These are phyloP conservation scores for Madurella fahalii DNA, from an alignment of 2,329 filamentous ascomycete genomes.

Conservation along the genomic window DNA sequence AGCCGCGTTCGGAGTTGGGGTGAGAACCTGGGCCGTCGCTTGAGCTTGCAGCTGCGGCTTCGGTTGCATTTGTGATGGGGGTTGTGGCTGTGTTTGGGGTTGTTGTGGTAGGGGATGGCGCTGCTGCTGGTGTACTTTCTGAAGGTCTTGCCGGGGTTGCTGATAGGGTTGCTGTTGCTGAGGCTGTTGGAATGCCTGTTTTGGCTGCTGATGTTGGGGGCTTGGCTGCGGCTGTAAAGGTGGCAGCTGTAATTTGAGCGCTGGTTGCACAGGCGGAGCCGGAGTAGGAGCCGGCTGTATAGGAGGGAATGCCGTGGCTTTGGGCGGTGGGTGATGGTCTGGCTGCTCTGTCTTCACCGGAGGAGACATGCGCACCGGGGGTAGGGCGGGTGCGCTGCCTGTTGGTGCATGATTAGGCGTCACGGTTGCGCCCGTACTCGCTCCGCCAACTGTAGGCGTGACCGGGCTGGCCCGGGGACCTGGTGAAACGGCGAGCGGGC, in stretches of 20 bases:
- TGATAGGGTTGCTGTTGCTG: slow-evolving; percentile 12
- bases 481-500: slow-evolving; percentile 10
- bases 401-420: not conserved
- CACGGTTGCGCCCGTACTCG: not conserved
- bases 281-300: slow-evolving; percentile 25
- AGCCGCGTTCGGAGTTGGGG: not conserved
- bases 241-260: slow-evolving; percentile 11
- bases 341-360: slow-evolving; percentile 22
- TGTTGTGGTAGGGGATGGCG: slow-evolving; percentile 4
- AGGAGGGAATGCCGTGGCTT: slow-evolving; percentile 20
- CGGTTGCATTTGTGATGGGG: not conserved
- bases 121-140: slow-evolving; percentile 4
- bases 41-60: not conserved
- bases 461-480: slow-evolving; percentile 12
- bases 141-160: slow-evolving; percentile 3
- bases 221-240: slow-evolving; percentile 14
- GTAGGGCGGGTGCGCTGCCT: not conserved
- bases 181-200: slow-evolving; percentile 9
- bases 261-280: slow-evolving; percentile 8
- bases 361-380: slow-evolving; percentile 18
- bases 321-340: slow-evolving; percentile 18
- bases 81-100: slow-evolving; percentile 5
- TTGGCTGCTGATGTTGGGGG: slow-evolving; percentile 12
- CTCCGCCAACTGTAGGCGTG: slow-evolving; percentile 11
- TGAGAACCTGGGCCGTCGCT: not conserved